These are phyloP conservation scores for Spongispora temasekensis DNA, from an alignment of 1,284 basidiomycete genomes.

Conservation along the genomic window DNA sequence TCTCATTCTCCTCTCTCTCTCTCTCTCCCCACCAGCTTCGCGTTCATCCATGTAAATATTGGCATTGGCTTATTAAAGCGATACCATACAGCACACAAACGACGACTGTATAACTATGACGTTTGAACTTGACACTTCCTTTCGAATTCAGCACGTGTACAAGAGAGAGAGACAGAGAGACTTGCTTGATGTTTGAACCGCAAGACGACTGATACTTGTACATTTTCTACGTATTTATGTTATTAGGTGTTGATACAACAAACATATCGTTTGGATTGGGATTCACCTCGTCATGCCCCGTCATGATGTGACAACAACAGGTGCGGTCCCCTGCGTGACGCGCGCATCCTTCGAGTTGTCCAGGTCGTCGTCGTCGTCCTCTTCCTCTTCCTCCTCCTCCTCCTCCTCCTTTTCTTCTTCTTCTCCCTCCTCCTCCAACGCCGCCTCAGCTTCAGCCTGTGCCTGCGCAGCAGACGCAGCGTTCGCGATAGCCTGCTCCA, in stretches of 20 bases:
- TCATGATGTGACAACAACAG: constrained; percentile 1
- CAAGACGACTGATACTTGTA: no score
- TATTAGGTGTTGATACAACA: constrained; percentile 23
- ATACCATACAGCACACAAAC: constrained; percentile 22
- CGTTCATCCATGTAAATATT: constrained; percentile 33
- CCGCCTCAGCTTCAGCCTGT: constrained; percentile 73
- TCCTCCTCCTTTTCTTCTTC: constrained; percentile 41
- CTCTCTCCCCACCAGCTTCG: constrained; percentile 28
- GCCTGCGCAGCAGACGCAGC: constrained; percentile 71
- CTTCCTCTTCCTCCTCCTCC: constrained; percentile 34
- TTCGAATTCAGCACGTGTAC: constrained; percentile 13
- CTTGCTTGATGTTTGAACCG: constrained; percentile 6
- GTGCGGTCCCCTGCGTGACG: no score
- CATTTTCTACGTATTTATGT: no score
- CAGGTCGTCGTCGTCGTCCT: constrained; percentile 13
- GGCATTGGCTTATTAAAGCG: constrained; percentile 20
- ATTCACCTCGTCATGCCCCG: no score
- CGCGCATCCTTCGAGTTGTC: no score
- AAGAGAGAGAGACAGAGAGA: no score
- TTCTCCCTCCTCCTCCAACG: constrained; percentile 65
- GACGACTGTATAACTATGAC: constrained; percentile 34
- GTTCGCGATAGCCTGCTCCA: constrained; percentile 69
- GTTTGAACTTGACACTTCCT: constrained; percentile 12
- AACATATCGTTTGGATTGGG: no score
- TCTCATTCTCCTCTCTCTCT: no score